A percentile compares a stretch with the other conserved stretches of the same genome.
Evolutionary conservation across 768 basidiomycete genomes (phyloP).

Genomic region (Phylloporus sp.): DNA sequence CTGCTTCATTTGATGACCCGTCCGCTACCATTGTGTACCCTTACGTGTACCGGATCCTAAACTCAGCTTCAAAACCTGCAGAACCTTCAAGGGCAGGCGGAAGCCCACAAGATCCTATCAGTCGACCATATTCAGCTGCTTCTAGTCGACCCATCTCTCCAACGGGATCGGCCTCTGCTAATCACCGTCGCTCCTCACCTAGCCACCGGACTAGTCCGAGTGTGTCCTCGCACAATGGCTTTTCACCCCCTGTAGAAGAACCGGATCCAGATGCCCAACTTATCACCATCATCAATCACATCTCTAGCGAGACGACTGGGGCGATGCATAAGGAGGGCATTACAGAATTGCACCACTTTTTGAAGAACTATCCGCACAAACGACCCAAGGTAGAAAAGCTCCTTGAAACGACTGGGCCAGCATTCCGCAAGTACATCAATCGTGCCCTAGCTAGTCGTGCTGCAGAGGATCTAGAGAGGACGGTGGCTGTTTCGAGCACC

Average conservation of each 20-base stretch:
- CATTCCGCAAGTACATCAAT: slow-evolving; percentile 88
- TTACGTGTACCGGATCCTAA: slow-evolving; percentile 88
- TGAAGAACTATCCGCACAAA: slow-evolving; percentile 87
- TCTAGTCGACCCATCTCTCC: slow-evolving; percentile 72
- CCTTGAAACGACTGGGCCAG: slow-evolving; percentile 82
- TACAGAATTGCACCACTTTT: slow-evolving; percentile 88
- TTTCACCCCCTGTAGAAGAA: slow-evolving; percentile 60
- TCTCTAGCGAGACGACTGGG: slow-evolving; percentile 83
- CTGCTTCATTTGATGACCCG: slow-evolving; percentile 90
- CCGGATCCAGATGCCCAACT: slow-evolving; percentile 85
- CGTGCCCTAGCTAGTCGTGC: slow-evolving; percentile 83
- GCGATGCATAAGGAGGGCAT: slow-evolving; percentile 92
- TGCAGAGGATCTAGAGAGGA: slow-evolving; percentile 79
- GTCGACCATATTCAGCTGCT: slow-evolving; percentile 50
- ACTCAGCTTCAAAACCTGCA: slow-evolving; percentile 52
- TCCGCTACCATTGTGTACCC: slow-evolving; percentile 96
- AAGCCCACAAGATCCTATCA: slow-evolving; percentile 34
- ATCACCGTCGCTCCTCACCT: slow-evolving; percentile 49
- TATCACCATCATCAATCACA: slow-evolving; percentile 77
- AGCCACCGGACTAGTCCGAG: slow-evolving; percentile 68
- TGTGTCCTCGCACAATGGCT: slow-evolving; percentile 54
- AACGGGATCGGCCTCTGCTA: slow-evolving; percentile 53
- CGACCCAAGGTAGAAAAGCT: slow-evolving; percentile 78
- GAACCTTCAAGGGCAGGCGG: slow-evolving; percentile 24
- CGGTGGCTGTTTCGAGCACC: slow-evolving; percentile 77